phyloP scores from a whole-genome alignment of 2,329 filamentous ascomycete species.

The Triangularia setosa region DNA sequence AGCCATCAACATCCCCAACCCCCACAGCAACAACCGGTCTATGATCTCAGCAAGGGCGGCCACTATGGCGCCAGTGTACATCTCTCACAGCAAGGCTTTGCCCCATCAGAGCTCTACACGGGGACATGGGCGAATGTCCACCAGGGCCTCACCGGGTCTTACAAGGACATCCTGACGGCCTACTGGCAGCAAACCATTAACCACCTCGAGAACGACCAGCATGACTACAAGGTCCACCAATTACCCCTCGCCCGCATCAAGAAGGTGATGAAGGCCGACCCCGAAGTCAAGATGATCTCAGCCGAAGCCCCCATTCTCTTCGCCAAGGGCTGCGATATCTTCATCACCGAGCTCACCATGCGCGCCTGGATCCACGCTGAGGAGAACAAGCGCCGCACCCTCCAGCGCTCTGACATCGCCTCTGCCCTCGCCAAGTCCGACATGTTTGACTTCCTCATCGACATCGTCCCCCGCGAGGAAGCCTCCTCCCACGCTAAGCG shows the following conservation, averaged over 20 bases:
- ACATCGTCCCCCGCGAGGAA: slow-evolving; percentile 96
- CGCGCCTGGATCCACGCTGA: slow-evolving; percentile 99
- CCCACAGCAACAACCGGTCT: slow-evolving; percentile 50
- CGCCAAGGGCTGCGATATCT: slow-evolving; percentile 97
- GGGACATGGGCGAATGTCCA: slow-evolving; percentile 97
- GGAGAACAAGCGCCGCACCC: slow-evolving; percentile 93
- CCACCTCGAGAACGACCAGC: slow-evolving; percentile 87
- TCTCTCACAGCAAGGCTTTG: slow-evolving; percentile 80
- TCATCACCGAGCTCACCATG: slow-evolving; percentile 98
- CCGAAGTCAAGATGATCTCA: slow-evolving; percentile 99
- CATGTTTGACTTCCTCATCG: slow-evolving; percentile 99
- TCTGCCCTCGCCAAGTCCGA: slow-evolving; percentile 94
- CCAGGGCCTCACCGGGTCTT: slow-evolving; percentile 86
- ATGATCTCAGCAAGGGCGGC: slow-evolving; percentile 69
- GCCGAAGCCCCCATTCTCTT: slow-evolving; percentile 97
- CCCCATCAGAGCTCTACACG: slow-evolving; percentile 89
- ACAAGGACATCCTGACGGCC: slow-evolving; percentile 95
- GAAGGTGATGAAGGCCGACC: slow-evolving; percentile 99
- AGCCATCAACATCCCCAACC: slow-evolving; percentile 36
- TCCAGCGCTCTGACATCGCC: slow-evolving; percentile 94
- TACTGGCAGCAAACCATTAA: slow-evolving; percentile 99
- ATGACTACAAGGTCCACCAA: slow-evolving; percentile 98
- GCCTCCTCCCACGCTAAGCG: slow-evolving; percentile 82
- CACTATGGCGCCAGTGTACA: slow-evolving; percentile 78
- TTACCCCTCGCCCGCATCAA: slow-evolving; percentile 97